Evolutionary conservation across 805 yeast species (phyloP), one percentile per base, ranked within the genome.

Genomic region (Candida fluviatilis): DNA sequence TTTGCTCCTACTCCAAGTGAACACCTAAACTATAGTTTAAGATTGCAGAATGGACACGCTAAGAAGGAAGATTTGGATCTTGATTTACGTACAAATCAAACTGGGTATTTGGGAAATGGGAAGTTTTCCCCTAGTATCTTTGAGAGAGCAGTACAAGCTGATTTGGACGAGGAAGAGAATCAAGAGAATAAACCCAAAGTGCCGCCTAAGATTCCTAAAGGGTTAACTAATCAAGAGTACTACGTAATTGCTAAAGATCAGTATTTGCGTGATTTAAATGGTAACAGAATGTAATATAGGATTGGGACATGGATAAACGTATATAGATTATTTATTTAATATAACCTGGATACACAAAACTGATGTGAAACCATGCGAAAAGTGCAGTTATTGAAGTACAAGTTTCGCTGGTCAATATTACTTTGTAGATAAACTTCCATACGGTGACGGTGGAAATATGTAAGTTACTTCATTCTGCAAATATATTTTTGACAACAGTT

Each of bases 1-100:
- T 60, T 69, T 42, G 77, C 78, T 0, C 78, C 78, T 3, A 63
- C 74, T 0, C 77, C 78, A 2, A 59, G 63, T 32, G 75, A 71
- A 38, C 69, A 65, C 39, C 50, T 66, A 19, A 43, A 49, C 15
- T 48, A 49, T 26, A 48, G 46, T 8, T 33, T 50, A 21, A 44
- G 60, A 13, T 45, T 58, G 18, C 58, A 53, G 38, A 43, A 42
- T 33, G 60, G 60, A 5, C 39, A 41, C 2, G 43, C 39, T 4
- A 40, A 43, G 6, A 36, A 49, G 11, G 62, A 60, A 14, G 52
- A 46, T 31, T 46, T 57, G 21, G 36, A 36, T 13, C 44, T 61
- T 2, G 71, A 61, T 42, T 48, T 49, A 12, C 48, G 62, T 23
- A 62, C 64, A 1, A 42, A 37, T n/a, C 54, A 53, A 36, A 57